Conservation (phyloP, 768 basidiomycete species). For the Crucibulum laeve region DNA sequence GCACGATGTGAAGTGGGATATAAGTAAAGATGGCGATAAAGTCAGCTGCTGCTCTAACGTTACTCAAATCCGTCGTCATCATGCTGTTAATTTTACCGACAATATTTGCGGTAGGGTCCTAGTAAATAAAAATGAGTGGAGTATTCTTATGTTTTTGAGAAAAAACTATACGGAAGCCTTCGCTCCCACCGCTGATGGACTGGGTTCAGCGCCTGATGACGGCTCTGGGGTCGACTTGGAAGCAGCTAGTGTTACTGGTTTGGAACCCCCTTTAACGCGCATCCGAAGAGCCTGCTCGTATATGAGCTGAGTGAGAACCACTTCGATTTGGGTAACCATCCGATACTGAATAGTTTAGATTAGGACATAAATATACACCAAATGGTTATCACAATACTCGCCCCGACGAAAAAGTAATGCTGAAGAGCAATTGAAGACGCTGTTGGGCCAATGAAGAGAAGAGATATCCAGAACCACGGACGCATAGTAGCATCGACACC, state of each 20-base stretch:
- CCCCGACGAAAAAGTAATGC: slow-evolving; percentile 37
- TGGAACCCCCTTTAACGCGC: slow-evolving; percentile 41
- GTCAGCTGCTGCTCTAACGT: slow-evolving; percentile 24
- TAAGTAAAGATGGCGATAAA: slow-evolving; percentile 1
- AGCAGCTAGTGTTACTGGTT: slow-evolving; percentile 3
- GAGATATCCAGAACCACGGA: slow-evolving; percentile 4
- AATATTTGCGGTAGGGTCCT: slow-evolving; percentile 47
- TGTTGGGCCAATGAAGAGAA: slow-evolving; percentile 2
- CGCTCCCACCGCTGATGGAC: background rate
- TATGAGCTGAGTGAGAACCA: slow-evolving; percentile 33
- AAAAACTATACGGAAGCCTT: slow-evolving; percentile 10
- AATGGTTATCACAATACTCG: slow-evolving; percentile 36
- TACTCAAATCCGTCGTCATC: slow-evolving; percentile 56
- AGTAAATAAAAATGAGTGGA: too few species aligned
- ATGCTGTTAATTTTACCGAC: slow-evolving; percentile 78
- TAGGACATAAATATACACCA: background rate
- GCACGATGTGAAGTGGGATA: background rate
- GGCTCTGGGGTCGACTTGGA: slow-evolving; percentile 6
- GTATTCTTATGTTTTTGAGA: slow-evolving; percentile 10
- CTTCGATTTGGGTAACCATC: slow-evolving; percentile 25
- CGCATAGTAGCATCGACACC: background rate
- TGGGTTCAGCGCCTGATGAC: background rate
- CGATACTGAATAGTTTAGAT: background rate
- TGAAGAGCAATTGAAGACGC: slow-evolving; percentile 11
- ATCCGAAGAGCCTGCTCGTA: slow-evolving; percentile 53